These are phyloP conservation scores for Camellia lanceoleosa DNA, from an alignment of 148 eudicot genomes.

Conservation along the genomic window DNA sequence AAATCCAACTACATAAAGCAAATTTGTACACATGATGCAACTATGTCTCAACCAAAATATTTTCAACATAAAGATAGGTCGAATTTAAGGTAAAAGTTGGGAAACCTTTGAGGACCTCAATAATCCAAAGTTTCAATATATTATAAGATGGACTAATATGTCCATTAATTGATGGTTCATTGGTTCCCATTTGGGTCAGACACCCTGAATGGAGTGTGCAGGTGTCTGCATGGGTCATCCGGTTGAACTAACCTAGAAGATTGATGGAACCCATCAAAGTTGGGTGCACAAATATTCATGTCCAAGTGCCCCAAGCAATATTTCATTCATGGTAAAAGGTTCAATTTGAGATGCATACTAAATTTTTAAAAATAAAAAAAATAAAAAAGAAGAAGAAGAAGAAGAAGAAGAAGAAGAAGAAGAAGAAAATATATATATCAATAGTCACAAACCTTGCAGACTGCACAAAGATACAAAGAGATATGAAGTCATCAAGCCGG, in stretches of 20 bases:
- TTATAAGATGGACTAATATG: too few relatives aligned
- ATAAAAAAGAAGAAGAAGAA: too few relatives aligned
- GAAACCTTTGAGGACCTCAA: too few relatives aligned
- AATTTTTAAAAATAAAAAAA: too few relatives aligned
- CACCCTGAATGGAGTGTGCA: neutral
- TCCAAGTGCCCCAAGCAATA: neutral
- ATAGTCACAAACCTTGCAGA: slow-evolving; percentile 61
- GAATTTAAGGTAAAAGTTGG: too few relatives aligned
- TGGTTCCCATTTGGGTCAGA: neutral
- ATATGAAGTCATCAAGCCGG: slow-evolving; percentile 76
- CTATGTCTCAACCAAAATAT: neutral
- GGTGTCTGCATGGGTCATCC: neutral
- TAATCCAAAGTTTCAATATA: too few relatives aligned
- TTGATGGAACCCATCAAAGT: neutral
- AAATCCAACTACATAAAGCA: neutral
- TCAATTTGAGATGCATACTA: neutral
- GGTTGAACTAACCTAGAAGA: neutral
- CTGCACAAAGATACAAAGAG: slow-evolving; percentile 78
- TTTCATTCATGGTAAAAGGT: neutral
- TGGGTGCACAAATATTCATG: neutral
- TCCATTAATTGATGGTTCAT: too few relatives aligned
- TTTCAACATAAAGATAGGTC: too few relatives aligned
- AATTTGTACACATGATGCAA: neutral
- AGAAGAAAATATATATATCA: neutral
- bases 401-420: too few relatives aligned